Base-by-base conservation (phyloP, 495 filamentous ascomycete species). In the Aspergillus incahuasiensis region DNA sequence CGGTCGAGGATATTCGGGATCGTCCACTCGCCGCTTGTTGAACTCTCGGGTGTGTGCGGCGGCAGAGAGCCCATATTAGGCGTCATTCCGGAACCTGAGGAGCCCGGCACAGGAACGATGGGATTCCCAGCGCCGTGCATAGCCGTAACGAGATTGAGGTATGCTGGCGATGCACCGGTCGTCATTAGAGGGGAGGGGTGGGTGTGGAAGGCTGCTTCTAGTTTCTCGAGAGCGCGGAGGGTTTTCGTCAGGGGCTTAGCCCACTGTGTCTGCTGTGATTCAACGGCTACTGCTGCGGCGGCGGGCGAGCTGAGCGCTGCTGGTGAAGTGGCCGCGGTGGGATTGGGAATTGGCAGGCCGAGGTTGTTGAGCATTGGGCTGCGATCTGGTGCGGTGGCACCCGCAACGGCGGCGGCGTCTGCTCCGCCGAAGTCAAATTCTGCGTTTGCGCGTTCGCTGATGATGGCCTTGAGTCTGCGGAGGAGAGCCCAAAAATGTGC, bases 31-130 rank as follows among this genome's bases (percentile, higher is more conserved):
- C 75, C 69, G 50, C 75, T 77, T 20, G 67, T 72, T 12, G 75
- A 75, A 59, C 74, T 77, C 49, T 79, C 75, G 6, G 75, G 75
- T 0, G 75, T 79, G 38, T 73, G 72, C 1, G 75, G 75, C 19
- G 74, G 73, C 8, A 76, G 63, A 11, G 74, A 77, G 15, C 68
- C 64, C 35, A 72, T 48, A 48, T 61, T 70, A 0, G 72, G 68
- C 1, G 73, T 76, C 70, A 72, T 68, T 18, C 57, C 60, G n/a
- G 67, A 49, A 0, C 64, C 25, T 21, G 46, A 38, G 15, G 32
- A 32, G 12, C 12, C 6, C n/a, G 47, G 45, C 0, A 55, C 59
- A 42, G 65, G 60, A 4, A 48, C 60, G 24, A 70, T 53, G 4
- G 38, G 32, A 2, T 55, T 58, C 49, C 62, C 39, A 19, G 19